These are phyloP conservation scores for Ophiobolus disseminans DNA, from an alignment of 2,329 filamentous ascomycete species.

Conservation along the genomic window DNA sequence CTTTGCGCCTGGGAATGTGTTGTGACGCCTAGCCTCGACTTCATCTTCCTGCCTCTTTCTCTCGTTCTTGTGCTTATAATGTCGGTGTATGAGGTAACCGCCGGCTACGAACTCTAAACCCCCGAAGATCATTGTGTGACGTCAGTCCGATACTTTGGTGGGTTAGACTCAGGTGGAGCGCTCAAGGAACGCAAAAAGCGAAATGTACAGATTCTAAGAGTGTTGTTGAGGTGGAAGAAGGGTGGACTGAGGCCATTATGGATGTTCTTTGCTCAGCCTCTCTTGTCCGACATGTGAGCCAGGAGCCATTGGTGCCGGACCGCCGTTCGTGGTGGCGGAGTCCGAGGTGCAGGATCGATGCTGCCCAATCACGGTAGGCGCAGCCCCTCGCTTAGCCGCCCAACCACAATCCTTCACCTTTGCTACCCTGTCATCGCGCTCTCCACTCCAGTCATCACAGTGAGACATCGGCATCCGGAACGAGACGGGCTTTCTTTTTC, in stretches of 20 bases:
- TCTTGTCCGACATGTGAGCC: conserved; percentile 21
- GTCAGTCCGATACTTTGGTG: background rate
- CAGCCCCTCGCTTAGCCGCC: conserved; percentile 9
- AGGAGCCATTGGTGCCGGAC: conserved; percentile 27
- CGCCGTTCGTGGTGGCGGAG: conserved; percentile 34
- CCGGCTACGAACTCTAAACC: conserved; percentile 48
- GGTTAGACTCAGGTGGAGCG: background rate
- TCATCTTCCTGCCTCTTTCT: conserved; percentile 38
- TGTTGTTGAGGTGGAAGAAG: conserved; percentile 1
- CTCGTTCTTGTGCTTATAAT: conserved; percentile 46
- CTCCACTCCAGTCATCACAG: too few relatives aligned
- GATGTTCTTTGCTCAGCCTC: conserved; percentile 30
- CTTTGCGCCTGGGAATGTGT: conserved; percentile 38
- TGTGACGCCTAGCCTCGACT: conserved; percentile 30
- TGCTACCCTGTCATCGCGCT: background rate
- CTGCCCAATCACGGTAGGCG: conserved; percentile 13
- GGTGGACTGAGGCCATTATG: conserved; percentile 26
- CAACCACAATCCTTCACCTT: conserved; percentile 1
- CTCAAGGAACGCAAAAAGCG: background rate
- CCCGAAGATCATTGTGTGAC: conserved; percentile 47
- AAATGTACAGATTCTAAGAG: background rate
- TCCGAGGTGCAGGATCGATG: conserved; percentile 13
- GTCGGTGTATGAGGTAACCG: conserved; percentile 43
- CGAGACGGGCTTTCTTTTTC: background rate
- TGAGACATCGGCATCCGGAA: too few relatives aligned